A percentile compares a stretch with the other conserved stretches of the same genome.
Evolutionary conservation across 2,329 filamentous ascomycete species (phyloP).

Genomic region (Colletotrichum godetiae): DNA sequence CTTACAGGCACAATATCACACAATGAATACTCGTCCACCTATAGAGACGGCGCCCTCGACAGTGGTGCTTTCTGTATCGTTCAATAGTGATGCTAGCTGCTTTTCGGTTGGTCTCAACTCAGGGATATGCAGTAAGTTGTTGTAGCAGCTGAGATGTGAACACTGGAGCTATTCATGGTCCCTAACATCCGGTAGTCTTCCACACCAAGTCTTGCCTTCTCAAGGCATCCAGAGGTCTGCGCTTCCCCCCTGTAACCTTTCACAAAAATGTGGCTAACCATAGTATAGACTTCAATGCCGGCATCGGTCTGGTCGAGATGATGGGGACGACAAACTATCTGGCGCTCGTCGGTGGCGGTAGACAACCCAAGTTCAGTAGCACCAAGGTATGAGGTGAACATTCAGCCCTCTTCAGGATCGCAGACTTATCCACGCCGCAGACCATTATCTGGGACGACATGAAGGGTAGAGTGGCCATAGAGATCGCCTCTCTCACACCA

Average conservation of each 20-base stretch:
- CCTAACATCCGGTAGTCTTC: slow-evolving; percentile 67
- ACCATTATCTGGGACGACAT: slow-evolving; percentile 93
- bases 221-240: slow-evolving; percentile 63
- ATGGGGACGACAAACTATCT: slow-evolving; percentile 88
- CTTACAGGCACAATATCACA: slow-evolving; percentile 8
- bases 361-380: slow-evolving; percentile 84
- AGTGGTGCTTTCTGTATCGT: slow-evolving; percentile 83
- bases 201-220: slow-evolving; percentile 78
- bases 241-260: background rate
- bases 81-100: slow-evolving; percentile 86
- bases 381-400: slow-evolving; percentile 72
- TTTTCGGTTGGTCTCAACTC: slow-evolving; percentile 90
- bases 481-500: slow-evolving; percentile 84
- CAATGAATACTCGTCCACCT: slow-evolving; percentile 89
- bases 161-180: background rate
- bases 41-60: slow-evolving; percentile 83
- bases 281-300: slow-evolving; percentile 77
- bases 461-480: slow-evolving; percentile 76
- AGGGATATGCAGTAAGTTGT: slow-evolving; percentile 80
- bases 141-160: background rate
- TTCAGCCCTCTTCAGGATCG: background rate
- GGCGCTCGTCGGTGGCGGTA: slow-evolving; percentile 89
- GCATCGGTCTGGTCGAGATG: slow-evolving; percentile 87
- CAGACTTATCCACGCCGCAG: slow-evolving; percentile 47
- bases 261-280: background rate